Conservation (phyloP, 441 rosid genomes). For the Metrosideros polymorpha region DNA sequence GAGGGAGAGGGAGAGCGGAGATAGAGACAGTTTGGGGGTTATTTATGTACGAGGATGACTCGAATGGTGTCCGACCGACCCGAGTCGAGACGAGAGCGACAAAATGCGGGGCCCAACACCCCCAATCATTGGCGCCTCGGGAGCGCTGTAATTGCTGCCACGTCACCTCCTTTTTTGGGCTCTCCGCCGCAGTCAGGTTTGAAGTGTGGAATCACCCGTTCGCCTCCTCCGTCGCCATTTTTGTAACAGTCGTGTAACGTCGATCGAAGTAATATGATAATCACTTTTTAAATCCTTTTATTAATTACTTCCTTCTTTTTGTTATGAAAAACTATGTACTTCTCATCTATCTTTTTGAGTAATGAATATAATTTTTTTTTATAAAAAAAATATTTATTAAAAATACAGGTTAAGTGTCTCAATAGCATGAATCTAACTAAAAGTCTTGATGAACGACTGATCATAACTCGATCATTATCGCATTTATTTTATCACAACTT, state of each 20-base stretch:
- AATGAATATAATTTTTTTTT: too few species aligned
- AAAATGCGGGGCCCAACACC: neutral
- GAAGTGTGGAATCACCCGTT: neutral
- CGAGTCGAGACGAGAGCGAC: neutral
- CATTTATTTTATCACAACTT: neutral
- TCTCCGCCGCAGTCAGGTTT: neutral
- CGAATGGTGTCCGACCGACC: neutral
- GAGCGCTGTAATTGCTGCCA: neutral
- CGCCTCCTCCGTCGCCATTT: neutral
- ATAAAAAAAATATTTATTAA: too few species aligned
- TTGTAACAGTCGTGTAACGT: neutral
- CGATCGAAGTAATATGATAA: neutral
- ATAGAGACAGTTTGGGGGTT: neutral
- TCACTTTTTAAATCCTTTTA: neutral
- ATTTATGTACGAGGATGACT: neutral
- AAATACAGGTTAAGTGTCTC: too few species aligned
- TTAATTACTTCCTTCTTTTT: neutral
- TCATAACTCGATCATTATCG: too few species aligned
- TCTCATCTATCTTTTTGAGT: too few species aligned
- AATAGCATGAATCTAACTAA: rapidly evolving
- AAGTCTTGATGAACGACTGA: neutral
- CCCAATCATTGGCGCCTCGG: neutral
- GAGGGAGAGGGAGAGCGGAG: neutral
- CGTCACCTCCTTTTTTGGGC: neutral
- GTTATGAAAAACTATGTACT: too few species aligned